Base-by-base conservation (phyloP, 106 monocot species). In the Apostasia ramifera region DNA sequence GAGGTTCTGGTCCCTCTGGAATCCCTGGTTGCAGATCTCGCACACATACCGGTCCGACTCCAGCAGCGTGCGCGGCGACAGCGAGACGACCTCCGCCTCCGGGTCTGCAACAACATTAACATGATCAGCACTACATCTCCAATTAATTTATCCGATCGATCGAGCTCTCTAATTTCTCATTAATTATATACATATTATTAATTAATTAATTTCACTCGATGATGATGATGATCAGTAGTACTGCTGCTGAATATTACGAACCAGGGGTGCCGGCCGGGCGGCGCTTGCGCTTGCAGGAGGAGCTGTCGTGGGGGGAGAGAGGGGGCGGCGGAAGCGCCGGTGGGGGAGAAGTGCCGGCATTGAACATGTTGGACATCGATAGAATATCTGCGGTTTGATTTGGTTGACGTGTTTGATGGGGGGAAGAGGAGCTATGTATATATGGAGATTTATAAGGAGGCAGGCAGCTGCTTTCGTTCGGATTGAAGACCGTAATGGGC, bases 41-140 rank as follows among this genome's bases (percentile, higher is more conserved):
- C 94, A 94, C 74, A 94, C 90, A 75, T 94, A 95, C 39, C 91
- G 75, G 69, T 95, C 94, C 2, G 94, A 91, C 53, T 95, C 94
- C 57, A 95, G 77, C n/a, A 95, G 77, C 39, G 94, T 95, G 37
- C 78, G 66, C 39, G 94, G 94, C 1, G 91, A 95, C 9, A 94
- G 74, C 2, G 94, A 83, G 59, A 94, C 91, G 70, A 94, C 93
- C 78, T 94, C 90, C 8, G 94, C 90, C 66, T 90, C 94, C 1
- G 94, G 94, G 71, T 94, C 94, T 94, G 73, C n/a, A 8, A 4
- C 6, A 10, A 46, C 11, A 60, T 45, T 40, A 54, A 3, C 52
- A 57, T 57, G 48, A 57, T 8, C 6, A 46, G 15, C 3, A 37
- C n/a, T 52, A 4, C 7, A 52, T 52, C 52, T 4, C 4, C 10